phyloP scores from a whole-genome alignment of 2,329 filamentous ascomycete genomes.

The Dactylonectria estremocensis region DNA sequence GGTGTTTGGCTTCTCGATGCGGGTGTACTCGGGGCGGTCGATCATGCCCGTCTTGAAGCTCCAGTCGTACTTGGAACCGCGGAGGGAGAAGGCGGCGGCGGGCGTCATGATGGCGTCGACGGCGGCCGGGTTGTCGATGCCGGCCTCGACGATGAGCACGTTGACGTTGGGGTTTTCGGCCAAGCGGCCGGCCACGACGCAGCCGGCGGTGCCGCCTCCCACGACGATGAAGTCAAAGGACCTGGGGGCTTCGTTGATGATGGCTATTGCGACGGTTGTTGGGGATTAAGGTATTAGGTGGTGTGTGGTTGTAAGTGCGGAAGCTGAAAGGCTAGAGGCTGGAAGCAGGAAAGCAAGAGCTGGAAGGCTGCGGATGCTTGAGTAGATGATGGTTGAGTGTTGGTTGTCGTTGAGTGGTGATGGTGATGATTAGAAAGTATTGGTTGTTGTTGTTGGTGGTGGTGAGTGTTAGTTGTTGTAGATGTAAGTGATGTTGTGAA shows the following conservation, averaged over 20 bases:
- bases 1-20: constrained; percentile 75
- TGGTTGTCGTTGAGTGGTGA: neutral
- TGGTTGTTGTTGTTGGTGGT: neutral
- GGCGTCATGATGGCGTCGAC: constrained; percentile 69
- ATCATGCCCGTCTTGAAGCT: constrained; percentile 74
- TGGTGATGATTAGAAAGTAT: neutral
- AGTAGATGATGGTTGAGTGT: neutral
- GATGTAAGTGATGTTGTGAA: constrained; percentile 2
- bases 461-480: neutral
- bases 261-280: constrained; percentile 10
- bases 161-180: constrained; percentile 56
- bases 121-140: constrained; percentile 62
- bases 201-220: constrained; percentile 53
- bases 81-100: constrained; percentile 66
- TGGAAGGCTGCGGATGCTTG: neutral
- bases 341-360: neutral
- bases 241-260: constrained; percentile 25
- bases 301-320: neutral
- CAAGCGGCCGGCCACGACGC: constrained; percentile 55
- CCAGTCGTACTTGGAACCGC: constrained; percentile 72
- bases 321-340: neutral
- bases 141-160: constrained; percentile 65
- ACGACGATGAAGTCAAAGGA: constrained; percentile 33
- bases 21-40: constrained; percentile 71
- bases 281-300: constrained; percentile 30